These are phyloP conservation scores for Solanum virginianum DNA, from an alignment of 257 asterid genomes.

Conservation along the genomic window DNA sequence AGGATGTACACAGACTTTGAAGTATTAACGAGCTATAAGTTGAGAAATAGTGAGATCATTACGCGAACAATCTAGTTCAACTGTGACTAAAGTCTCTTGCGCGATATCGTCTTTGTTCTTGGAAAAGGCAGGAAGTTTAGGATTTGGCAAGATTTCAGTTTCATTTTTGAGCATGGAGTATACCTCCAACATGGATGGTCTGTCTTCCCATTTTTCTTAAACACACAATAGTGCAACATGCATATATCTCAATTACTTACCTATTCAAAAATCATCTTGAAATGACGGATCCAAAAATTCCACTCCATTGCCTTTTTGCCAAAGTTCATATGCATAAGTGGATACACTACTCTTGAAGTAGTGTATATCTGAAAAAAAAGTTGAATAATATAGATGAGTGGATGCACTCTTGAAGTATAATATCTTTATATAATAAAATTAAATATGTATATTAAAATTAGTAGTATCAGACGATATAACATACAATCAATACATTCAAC, in stretches of 20 bases:
- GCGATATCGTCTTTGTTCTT: neutral
- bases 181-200: slow-evolving; percentile 29
- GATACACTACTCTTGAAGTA: no score
- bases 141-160: slow-evolving; percentile 1
- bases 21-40: slow-evolving; percentile 8
- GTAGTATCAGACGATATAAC: no score
- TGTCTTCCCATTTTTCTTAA: slow-evolving; percentile 21
- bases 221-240: slow-evolving; percentile 30
- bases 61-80: neutral
- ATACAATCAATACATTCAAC: no score
- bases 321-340: neutral
- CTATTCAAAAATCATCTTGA: slow-evolving; percentile 4
- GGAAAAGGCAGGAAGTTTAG: slow-evolving; percentile 22
- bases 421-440: no score
- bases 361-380: no score
- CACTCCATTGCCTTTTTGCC: slow-evolving; percentile 6
- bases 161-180: slow-evolving; percentile 23
- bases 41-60: slow-evolving; percentile 7
- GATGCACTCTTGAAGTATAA: no score
- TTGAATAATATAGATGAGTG: no score
- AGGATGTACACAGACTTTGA: neutral
- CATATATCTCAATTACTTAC: slow-evolving; percentile 14
- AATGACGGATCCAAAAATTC: slow-evolving; percentile 17
- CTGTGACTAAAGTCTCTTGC: neutral
- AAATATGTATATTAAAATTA: no score